phyloP scores from a whole-genome alignment of 768 basidiomycete genomes.

The Lanmaoa pseudosensibilis region DNA sequence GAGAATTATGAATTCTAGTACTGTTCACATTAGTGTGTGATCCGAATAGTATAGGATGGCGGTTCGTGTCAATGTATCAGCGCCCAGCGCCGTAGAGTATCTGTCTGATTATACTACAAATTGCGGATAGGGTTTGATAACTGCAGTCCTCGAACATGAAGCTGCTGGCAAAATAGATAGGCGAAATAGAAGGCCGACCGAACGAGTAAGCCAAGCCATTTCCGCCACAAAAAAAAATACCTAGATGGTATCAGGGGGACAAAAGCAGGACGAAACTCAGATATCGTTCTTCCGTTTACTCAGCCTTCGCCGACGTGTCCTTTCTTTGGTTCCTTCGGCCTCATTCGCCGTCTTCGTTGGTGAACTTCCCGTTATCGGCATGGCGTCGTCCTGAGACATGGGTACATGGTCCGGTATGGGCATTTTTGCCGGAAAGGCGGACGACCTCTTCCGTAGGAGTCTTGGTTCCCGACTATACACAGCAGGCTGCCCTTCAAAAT shows the following conservation, averaged over 20 bases:
- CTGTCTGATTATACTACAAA: constrained; percentile 11
- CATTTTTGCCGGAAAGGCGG: constrained; percentile 23
- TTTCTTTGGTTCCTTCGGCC: constrained; percentile 23
- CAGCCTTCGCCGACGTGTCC: constrained; percentile 31
- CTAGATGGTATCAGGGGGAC: constrained; percentile 11
- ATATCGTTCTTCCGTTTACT: constrained; percentile 34
- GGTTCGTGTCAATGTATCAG: constrained; percentile 7
- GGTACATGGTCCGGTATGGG: constrained; percentile 29
- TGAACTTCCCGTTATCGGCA: constrained; percentile 8
- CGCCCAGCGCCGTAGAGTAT: constrained; percentile 18
- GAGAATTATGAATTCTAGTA: neutral
- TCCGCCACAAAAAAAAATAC: constrained; percentile 17
- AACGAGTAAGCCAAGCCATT: constrained; percentile 20
- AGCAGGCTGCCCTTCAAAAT: constrained; percentile 6
- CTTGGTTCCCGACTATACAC: constrained; percentile 19
- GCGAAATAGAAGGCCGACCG: constrained; percentile 22
- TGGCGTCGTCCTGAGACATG: constrained; percentile 10
- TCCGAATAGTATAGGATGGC: neutral
- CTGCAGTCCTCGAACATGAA: constrained; percentile 10
- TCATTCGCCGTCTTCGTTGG: constrained; percentile 16
- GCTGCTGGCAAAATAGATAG: constrained; percentile 6
- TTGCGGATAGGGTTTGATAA: constrained; percentile 3
- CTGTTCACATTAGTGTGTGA: constrained; percentile 6
- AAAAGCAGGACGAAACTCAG: constrained; percentile 19
- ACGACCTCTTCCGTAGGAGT: constrained; percentile 25